Evolutionary conservation across 2,329 filamentous ascomycete species (phyloP).

Genomic region (Talaromyces sp.): DNA sequence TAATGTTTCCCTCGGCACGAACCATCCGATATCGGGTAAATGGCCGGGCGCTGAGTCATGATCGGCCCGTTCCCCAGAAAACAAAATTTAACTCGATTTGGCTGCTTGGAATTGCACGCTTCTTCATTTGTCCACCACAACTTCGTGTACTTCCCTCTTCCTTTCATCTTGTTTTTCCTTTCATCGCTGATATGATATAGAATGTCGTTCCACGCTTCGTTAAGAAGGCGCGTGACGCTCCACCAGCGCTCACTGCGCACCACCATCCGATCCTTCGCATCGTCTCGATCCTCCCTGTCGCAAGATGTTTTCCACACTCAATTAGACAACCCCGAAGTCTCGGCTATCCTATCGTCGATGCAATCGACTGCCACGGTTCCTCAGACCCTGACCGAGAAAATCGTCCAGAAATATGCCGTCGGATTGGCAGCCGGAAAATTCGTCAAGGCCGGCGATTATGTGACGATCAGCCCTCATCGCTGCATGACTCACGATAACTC

Average conservation of each 20-base stretch:
- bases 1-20: not conserved
- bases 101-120: constrained; percentile 14
- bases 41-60: constrained; percentile 17
- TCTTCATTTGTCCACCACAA: constrained; percentile 19
- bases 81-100: constrained; percentile 15
- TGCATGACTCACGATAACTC: constrained; percentile 89
- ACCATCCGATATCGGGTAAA: constrained; percentile 19
- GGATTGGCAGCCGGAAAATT: constrained; percentile 72
- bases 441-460: constrained; percentile 79
- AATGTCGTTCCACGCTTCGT: constrained; percentile 12
- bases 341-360: constrained; percentile 73
- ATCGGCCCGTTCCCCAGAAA: constrained; percentile 19
- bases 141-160: not conserved
- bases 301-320: constrained; percentile 64
- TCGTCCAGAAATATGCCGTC: constrained; percentile 78
- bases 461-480: constrained; percentile 67
- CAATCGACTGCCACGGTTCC: constrained; percentile 54
- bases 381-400: constrained; percentile 90
- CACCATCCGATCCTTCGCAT: constrained; percentile 30
- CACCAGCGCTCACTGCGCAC: constrained; percentile 19
- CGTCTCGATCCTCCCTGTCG: constrained; percentile 27
- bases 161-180: not conserved
- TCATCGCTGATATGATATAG: not conserved
- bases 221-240: constrained; percentile 19
- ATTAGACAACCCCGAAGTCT: constrained; percentile 58